Conservation (phyloP, 495 filamentous ascomycete species). For the Daldinia grandis region DNA sequence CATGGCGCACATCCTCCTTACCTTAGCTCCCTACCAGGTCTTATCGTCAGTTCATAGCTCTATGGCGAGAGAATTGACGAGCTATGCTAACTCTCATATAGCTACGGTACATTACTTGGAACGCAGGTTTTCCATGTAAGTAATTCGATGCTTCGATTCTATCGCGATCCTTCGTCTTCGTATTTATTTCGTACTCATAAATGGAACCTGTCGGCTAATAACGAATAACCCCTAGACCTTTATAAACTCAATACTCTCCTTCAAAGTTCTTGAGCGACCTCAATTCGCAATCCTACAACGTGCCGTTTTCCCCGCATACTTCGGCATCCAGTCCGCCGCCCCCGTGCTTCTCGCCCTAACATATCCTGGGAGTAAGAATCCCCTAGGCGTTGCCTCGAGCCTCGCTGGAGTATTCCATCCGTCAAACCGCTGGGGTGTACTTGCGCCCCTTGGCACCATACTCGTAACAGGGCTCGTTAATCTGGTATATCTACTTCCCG, state of each 20-base stretch:
- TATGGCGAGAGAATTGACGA: slow-evolving; percentile 6
- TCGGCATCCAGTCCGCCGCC: slow-evolving; percentile 77
- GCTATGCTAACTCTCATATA: slow-evolving; percentile 44
- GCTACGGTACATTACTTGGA: slow-evolving; percentile 82
- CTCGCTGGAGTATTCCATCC: slow-evolving; percentile 64
- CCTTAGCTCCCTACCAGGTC: slow-evolving; percentile 79
- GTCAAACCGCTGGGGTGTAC: slow-evolving; percentile 64
- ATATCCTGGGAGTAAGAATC: slow-evolving; percentile 64
- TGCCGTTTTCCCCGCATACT: slow-evolving; percentile 85
- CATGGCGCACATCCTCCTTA: slow-evolving; percentile 54
- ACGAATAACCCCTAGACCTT: slow-evolving; percentile 66
- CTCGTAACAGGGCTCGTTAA: slow-evolving; percentile 73
- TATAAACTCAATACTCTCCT: slow-evolving; percentile 77
- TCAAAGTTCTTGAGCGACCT: slow-evolving; percentile 74
- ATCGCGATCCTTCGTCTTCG: neutral
- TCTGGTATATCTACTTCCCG: slow-evolving; percentile 71
- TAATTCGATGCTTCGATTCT: neutral
- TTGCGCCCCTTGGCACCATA: slow-evolving; percentile 72
- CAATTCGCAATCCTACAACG: slow-evolving; percentile 83
- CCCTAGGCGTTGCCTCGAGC: slow-evolving; percentile 50
- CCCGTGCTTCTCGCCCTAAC: slow-evolving; percentile 81
- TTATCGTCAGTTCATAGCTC: slow-evolving; percentile 63
- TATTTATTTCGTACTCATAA: neutral
- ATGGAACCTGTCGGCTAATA: slow-evolving; percentile 8
- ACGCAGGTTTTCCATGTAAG: slow-evolving; percentile 80